These are phyloP conservation scores for Populus ilicifolia DNA, from an alignment of 345 rosid species.

Conservation along the genomic window DNA sequence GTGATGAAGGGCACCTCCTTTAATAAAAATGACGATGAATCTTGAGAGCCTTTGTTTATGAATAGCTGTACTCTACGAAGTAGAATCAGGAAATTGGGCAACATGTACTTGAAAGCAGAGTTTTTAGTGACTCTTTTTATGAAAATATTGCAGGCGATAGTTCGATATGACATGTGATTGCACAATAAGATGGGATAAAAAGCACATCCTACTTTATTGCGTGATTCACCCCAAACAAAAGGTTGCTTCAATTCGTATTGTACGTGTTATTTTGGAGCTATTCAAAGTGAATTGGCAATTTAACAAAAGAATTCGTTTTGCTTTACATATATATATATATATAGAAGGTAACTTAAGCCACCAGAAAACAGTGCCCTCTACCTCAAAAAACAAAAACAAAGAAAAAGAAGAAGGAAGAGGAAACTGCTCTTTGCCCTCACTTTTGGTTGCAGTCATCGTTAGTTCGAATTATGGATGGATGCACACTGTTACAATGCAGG, in stretches of 20 bases:
- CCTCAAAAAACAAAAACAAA: too few species aligned
- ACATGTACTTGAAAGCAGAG: not conserved
- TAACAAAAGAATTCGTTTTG: too few species aligned
- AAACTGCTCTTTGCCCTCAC: not conserved
- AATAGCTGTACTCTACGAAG: not conserved
- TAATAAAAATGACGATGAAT: not conserved
- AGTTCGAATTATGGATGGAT: not conserved
- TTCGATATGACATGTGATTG: not conserved
- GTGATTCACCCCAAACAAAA: not conserved
- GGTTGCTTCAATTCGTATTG: not conserved
- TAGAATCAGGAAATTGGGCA: not conserved
- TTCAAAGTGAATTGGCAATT: too few species aligned
- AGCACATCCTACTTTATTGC: not conserved
- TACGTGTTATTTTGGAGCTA: too few species aligned
- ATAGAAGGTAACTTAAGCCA: too few species aligned
- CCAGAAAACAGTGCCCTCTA: not conserved
- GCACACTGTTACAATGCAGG: not conserved
- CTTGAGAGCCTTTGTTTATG: not conserved
- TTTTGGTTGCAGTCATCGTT: not conserved
- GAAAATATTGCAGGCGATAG: not conserved
- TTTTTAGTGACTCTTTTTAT: not conserved
- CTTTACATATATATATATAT: not conserved
- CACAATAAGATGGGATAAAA: not conserved
- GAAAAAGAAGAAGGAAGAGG: too few species aligned
- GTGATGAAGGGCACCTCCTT: not conserved